Base-by-base conservation (phyloP, 306 rosid genomes). In the Corylus americana region DNA sequence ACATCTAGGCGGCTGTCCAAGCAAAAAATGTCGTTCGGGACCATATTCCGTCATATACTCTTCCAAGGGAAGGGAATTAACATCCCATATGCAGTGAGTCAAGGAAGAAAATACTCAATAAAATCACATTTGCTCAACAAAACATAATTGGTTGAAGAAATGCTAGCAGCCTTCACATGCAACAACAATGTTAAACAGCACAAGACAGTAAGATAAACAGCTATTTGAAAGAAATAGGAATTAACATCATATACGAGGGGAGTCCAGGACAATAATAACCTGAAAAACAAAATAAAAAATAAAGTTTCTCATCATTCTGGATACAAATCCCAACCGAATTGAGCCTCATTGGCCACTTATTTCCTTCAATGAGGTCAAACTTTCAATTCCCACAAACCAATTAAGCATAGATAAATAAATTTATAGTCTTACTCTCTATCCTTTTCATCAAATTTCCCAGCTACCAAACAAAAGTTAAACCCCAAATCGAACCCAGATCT, bases 401-500 rank as follows among this genome's bases (percentile, higher is more conserved):
- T 66, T 66, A 22, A 42, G 5, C 16, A 9, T n/a, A 68, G 8
- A 42, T n/a, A n/a, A 42, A 68, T 49, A n/a, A 7, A 39, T 17
- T 10, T 13, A 62, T 29, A 29, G 44, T 62, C 69, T 29, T 27
- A 58, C 9, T 27, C 25, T n/a, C 37, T 18, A 62, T 6, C 67
- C 8, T 51, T 68, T 4, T 64, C 29, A 16, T 67, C 61, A 17
- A 29, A 11, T 73, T 55, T 42, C 74, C 11, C 48, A 76, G 59
- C 70, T 44, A 45, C 42, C 81, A 78, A 79, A 77, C 22, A 31
- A 75, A 80, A 1, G 62, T 4, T 14, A 69, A 76, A 27, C 50
- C 76, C 69, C 59, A n/a, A 29, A 80, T 39, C 45, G 10, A 80
- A 45, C 82, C 84, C 86, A 88, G 90, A 88, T 86, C 90, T 79